Percentiles rank a stretch among this genome's conserved stretches.
Evolutionary conservation across 768 basidiomycete species (phyloP).

Genomic region (Hirschioporus abietinus): DNA sequence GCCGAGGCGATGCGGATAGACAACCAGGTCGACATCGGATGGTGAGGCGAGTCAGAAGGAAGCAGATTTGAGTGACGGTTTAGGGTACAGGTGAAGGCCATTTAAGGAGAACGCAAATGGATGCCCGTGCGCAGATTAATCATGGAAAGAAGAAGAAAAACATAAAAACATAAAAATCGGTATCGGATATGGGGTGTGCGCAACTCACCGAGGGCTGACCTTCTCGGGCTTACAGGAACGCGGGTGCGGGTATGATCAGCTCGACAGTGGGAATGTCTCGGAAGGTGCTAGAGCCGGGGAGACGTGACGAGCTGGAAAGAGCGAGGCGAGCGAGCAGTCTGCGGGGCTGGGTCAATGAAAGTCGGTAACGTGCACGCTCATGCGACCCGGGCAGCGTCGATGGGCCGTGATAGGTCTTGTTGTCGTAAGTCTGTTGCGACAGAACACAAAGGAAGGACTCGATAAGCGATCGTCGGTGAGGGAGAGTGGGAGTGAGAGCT

Average conservation of each 20-base stretch:
- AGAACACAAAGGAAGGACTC: neutral
- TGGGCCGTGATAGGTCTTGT: neutral
- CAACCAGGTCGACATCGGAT: constrained; percentile 1
- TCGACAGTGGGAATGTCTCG: constrained; percentile 1
- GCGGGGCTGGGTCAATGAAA: neutral
- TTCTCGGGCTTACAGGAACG: constrained; percentile 1
- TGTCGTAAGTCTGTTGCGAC: neutral
- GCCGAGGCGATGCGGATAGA: neutral
- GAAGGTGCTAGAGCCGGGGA: neutral
- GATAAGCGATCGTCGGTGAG: neutral
- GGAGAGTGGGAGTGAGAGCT: neutral
- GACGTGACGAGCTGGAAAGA: neutral
- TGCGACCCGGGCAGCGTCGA: constrained; percentile 1
- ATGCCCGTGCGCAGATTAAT: neutral
- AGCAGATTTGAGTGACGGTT: neutral
- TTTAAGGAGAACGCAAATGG: neutral
- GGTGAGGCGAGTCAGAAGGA: neutral
- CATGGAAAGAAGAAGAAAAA: neutral
- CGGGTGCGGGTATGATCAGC: neutral
- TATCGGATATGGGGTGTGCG: neutral
- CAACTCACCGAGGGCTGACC: neutral
- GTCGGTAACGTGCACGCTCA: constrained; percentile 1
- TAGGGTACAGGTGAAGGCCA: neutral
- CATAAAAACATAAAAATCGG: neutral
- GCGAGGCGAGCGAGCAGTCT: neutral